These are phyloP conservation scores for Talaromyces sp. DNA, from an alignment of 2,329 filamentous ascomycete genomes.

Conservation along the genomic window DNA sequence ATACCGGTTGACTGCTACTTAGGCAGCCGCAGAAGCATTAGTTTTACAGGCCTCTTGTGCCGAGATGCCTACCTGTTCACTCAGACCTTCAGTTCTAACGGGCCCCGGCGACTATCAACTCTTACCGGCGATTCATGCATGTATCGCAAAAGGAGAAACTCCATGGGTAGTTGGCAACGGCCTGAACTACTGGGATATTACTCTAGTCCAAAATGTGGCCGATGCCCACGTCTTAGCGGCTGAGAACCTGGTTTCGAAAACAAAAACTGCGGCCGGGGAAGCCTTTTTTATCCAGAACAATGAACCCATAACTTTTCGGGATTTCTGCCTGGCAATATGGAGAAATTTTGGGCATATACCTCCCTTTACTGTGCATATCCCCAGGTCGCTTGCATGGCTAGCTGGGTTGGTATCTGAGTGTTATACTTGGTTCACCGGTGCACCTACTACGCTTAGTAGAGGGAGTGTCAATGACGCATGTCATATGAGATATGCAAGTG, in stretches of 20 bases:
- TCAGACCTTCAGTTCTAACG: conserved; percentile 42
- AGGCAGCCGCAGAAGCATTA: conserved; percentile 40
- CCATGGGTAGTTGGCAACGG: conserved; percentile 39
- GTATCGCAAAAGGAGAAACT: conserved; percentile 40
- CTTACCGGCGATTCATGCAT: conserved; percentile 40
- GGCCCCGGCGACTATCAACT: conserved; percentile 41
- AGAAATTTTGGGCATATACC: conserved; percentile 48
- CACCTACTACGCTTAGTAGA: conserved; percentile 44
- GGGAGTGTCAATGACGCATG: conserved; percentile 54
- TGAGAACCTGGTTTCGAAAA: conserved; percentile 37
- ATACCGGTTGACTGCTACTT: not conserved
- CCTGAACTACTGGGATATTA: conserved; percentile 42
- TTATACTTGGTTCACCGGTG: conserved; percentile 44
- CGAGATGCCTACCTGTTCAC: conserved; percentile 35
- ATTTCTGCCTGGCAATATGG: conserved; percentile 43
- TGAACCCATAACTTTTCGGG: conserved; percentile 41
- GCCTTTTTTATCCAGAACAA: conserved; percentile 46
- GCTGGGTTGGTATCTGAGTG: conserved; percentile 45
- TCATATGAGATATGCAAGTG: conserved; percentile 49
- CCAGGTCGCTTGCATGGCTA: conserved; percentile 45
- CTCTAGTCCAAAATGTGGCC: conserved; percentile 41
- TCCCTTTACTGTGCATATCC: conserved; percentile 45
- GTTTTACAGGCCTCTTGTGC: conserved; percentile 35
- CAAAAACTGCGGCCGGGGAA: conserved; percentile 39
- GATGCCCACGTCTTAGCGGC: conserved; percentile 43